Evolutionary conservation across 169 alveolate genomes (phyloP).

Genomic region (Theileria annulata): DNA sequence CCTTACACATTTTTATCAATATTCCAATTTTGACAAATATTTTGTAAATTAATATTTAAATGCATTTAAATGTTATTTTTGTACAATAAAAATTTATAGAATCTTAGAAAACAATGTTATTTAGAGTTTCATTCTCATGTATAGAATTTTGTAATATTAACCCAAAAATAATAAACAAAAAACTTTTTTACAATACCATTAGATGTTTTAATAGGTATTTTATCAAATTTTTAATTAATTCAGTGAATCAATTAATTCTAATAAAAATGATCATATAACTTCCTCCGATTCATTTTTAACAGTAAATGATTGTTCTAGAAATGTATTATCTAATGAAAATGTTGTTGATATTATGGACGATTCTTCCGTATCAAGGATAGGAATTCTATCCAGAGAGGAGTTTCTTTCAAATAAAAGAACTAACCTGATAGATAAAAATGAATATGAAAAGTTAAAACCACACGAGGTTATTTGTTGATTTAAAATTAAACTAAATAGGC

Average conservation of each 20-base stretch:
- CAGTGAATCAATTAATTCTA: background rate
- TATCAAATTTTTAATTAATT: background rate
- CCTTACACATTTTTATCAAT: background rate
- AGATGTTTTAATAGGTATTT: conserved; percentile 1
- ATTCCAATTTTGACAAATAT: background rate
- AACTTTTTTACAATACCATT: no score
- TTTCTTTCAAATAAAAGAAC: conserved; percentile 29
- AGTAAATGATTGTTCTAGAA: background rate
- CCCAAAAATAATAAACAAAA: background rate
- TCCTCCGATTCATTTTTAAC: background rate
- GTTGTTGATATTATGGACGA: conserved; percentile 57
- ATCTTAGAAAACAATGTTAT: background rate
- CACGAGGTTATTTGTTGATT: conserved; percentile 36
- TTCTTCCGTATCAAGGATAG: conserved; percentile 15
- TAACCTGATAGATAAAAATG: conserved; percentile 13
- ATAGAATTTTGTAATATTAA: background rate
- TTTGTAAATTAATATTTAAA: background rate
- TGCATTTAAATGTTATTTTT: background rate
- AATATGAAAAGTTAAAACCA: conserved; percentile 42
- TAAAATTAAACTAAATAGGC: background rate
- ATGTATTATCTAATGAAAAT: background rate
- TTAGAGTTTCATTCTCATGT: background rate
- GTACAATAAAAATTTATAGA: background rate
- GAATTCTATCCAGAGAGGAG: conserved; percentile 28
- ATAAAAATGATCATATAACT: background rate